phyloP scores from a whole-genome alignment of 208 protist species.

The Trypanosoma theileri region DNA sequence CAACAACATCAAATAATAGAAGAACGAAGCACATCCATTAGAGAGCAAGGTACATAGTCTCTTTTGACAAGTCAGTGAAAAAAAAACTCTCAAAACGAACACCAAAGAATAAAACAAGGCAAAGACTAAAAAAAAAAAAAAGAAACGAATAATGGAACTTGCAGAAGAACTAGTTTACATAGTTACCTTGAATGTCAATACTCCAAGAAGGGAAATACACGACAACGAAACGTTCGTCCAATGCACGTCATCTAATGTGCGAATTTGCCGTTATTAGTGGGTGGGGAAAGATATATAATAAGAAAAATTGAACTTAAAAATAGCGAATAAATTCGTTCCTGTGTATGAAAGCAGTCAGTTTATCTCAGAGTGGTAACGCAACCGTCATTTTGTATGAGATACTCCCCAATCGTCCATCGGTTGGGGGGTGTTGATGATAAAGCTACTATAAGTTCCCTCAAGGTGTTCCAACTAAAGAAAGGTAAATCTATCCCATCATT shows the following conservation, averaged over 20 bases:
- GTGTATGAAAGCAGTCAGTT: too few relatives aligned
- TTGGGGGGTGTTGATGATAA: not conserved
- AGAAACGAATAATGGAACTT: constrained; percentile 1
- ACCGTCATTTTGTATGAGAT: constrained; percentile 11
- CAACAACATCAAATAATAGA: not conserved
- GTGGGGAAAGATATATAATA: too few relatives aligned
- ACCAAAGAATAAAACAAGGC: not conserved
- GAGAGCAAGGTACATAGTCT: constrained; percentile 11
- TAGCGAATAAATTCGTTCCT: too few relatives aligned
- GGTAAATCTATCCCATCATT: constrained; percentile 55
- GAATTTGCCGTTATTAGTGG: too few relatives aligned
- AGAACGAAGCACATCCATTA: constrained; percentile 3
- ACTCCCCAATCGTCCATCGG: constrained; percentile 11
- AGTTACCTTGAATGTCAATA: not conserved
- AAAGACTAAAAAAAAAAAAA: constrained; percentile 9
- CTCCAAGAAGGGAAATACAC: not conserved
- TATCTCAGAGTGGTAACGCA: not conserved
- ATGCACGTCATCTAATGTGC: too few relatives aligned
- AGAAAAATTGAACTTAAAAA: too few relatives aligned
- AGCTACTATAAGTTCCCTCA: not conserved
- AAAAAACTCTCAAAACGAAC: constrained; percentile 16
- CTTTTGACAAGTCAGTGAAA: constrained; percentile 7
- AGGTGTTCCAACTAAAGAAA: constrained; percentile 35
- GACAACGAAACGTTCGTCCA: too few relatives aligned
- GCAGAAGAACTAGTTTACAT: not conserved